Evolutionary conservation across 2,329 filamentous ascomycete genomes (phyloP), one percentile per base, ranked within the genome.

Genomic region (Fusarium coffeatum): DNA sequence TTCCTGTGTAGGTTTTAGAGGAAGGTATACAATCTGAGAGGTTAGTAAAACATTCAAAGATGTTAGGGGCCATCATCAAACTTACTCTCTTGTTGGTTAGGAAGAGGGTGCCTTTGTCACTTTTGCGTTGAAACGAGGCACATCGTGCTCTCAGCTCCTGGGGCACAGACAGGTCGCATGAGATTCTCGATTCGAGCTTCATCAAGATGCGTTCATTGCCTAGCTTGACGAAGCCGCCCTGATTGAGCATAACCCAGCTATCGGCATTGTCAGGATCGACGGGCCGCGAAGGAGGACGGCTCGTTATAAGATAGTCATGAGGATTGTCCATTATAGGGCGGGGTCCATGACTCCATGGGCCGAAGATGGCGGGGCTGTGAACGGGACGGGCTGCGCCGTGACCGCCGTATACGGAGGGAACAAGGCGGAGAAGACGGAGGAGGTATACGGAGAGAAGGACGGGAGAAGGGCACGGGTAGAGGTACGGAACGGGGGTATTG

Each of bases 171-270:
- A 98, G 81, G 56, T 91, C 89, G 66, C 97, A 86, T 70, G 87
- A 89, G 74, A 95, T 93, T 71, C 94, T 90, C 53, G 91, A 89
- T 59, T 93, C 91, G 47, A 93, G 94, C 72, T 89, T 92, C 81
- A 92, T 93, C 64, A 97, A 87, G 67, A 93, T 90, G 73, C 90
- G 90, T 83, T 98, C 95, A 78, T 92, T 90, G 46, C 93, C 92
- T 48, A 98, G 88, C 76, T 92, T 93, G 77, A 97, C 91, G 81
- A 97, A 96, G 63, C 91, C 89, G 72, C 86, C 85, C 77, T 91
- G 88, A 77, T 91, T 89, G 76, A 97, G 89, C 94, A 98, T 98
- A 47, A 98, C 95, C 95, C 95, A 98, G 76, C 87, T 89, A 77
- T 82, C 79, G 74, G 80, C 79, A 78, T 87, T 83, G 83, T 89